Percentiles rank a stretch among this genome's conserved stretches.
phyloP scores from a whole-genome alignment of 108 stramenopile genomes.

The Cyclotella atomus region DNA sequence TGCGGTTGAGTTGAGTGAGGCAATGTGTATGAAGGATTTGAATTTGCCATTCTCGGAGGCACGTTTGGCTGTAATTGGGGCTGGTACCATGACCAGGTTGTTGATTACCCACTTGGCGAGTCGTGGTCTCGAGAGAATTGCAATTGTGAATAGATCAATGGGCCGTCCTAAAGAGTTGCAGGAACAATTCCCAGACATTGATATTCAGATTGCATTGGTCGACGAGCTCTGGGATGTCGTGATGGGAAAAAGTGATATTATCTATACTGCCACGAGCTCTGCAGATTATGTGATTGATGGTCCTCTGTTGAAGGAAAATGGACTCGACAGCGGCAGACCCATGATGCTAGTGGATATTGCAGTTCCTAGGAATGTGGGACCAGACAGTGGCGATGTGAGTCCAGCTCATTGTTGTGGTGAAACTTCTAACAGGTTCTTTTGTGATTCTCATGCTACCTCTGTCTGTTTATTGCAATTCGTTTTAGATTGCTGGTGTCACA shows the following conservation, averaged over 20 bases:
- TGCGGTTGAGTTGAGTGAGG: slow-evolving; percentile 94
- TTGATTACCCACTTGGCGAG: slow-evolving; percentile 95
- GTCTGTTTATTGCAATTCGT: not conserved
- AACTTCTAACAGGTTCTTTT: not conserved
- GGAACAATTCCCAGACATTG: slow-evolving; percentile 92
- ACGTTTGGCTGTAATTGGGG: slow-evolving; percentile 93
- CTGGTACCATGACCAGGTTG: slow-evolving; percentile 98
- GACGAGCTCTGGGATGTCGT: slow-evolving; percentile 93
- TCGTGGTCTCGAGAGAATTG: slow-evolving; percentile 91
- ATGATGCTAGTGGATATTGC: slow-evolving; percentile 98
- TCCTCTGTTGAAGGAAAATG: slow-evolving; percentile 81
- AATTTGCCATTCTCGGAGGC: slow-evolving; percentile 90
- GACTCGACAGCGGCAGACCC: slow-evolving; percentile 70
- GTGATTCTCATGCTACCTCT: not conserved
- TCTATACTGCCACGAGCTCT: slow-evolving; percentile 93
- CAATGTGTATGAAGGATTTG: slow-evolving; percentile 80
- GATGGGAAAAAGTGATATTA: slow-evolving; percentile 90
- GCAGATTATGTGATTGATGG: slow-evolving; percentile 86
- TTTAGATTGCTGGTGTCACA: slow-evolving; percentile 74
- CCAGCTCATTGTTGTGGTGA: not conserved
- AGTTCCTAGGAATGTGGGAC: slow-evolving; percentile 97
- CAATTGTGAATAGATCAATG: slow-evolving; percentile 95
- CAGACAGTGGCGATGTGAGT: slow-evolving; percentile 82
- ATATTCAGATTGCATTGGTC: slow-evolving; percentile 89
- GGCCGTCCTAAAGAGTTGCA: slow-evolving; percentile 78